A percentile compares a stretch with the other conserved stretches of the same genome.
Conservation (phyloP, 2,329 filamentous ascomycete species). For the Sphaerostilbella broomeana region DNA sequence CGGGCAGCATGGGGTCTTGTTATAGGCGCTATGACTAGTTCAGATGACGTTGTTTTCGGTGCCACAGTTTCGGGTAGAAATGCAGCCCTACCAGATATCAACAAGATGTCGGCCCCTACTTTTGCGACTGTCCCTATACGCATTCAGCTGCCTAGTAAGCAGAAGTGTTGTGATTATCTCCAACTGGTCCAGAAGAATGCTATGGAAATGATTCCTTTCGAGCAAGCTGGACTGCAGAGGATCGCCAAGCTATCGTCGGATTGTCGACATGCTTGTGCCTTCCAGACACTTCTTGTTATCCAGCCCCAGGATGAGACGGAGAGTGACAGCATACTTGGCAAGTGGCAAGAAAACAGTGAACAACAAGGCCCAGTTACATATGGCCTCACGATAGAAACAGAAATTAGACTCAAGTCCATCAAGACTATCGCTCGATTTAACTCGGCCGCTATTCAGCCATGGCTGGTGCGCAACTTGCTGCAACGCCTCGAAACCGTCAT, state of each 20-base stretch:
- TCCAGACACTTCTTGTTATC: conserved; percentile 4
- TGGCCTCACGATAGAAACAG: not conserved
- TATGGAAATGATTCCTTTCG: conserved; percentile 13
- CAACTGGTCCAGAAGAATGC: conserved; percentile 13
- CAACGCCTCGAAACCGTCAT: not conserved
- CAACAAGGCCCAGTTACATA: not conserved
- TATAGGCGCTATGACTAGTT: conserved; percentile 36
- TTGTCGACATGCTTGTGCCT: conserved; percentile 1
- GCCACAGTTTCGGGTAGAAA: conserved; percentile 35
- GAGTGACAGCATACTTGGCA: conserved; percentile 1
- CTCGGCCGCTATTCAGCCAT: not conserved
- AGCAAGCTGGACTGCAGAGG: conserved; percentile 7
- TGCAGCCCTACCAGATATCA: conserved; percentile 12
- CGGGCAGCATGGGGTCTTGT: conserved; percentile 44
- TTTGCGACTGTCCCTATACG: conserved; percentile 38
- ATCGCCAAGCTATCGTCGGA: not conserved
- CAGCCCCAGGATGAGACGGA: conserved; percentile 1
- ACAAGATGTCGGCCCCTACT: conserved; percentile 20
- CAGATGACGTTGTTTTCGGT: conserved; percentile 35
- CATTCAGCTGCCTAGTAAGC: conserved; percentile 26
- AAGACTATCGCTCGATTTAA: not conserved
- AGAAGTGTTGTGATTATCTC: conserved; percentile 3
- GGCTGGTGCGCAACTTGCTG: not conserved
- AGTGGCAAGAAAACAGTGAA: not conserved
- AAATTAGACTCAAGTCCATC: not conserved